Base-by-base conservation (phyloP, 2,329 filamentous ascomycete species). In the Cryoendolithus antarcticus region DNA sequence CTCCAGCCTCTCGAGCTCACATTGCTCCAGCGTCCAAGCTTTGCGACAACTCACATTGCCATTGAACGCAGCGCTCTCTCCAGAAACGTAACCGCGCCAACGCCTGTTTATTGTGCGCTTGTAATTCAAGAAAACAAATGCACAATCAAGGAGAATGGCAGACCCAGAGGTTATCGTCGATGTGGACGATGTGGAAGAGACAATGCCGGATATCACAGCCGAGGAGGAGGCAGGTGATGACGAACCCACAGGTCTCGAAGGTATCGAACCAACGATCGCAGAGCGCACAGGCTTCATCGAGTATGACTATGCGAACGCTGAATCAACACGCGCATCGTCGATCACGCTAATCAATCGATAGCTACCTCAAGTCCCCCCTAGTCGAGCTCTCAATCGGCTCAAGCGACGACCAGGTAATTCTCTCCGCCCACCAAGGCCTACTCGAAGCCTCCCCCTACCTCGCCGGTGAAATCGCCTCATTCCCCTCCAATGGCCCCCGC, bases 371-470 rank as follows among this genome's bases (percentile, higher is more conserved):
- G 50, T 69, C 64, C 13, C 63, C 67, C 0, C 66, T 70, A 29
- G 53, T 70, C 34, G 60, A 69, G 44, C 52, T 71, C 2, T 35
- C 62, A 4, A 60, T 66, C 29, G 66, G 65, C 43, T 61, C 63
- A 35, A 77, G 70, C 40, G 74, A 76, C 4, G 59, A 63, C 2
- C 69, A 74, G 51, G 77, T 75, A 7, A 67, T 77, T 27, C 71
- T 95, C 42, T 79, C 76, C 15, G 85, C 85, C 5, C 88, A 95
- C 60, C 81, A 93, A 62, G 78, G 69, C 3, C 71, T 95, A 19
- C 69, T 96, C 29, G 55, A 65, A 8, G 72, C 79, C 57, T 89
- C 84, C 32, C 83, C 86, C 0, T 86, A 72, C 60, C 85, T 95
- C 55, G 67, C 69, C 8, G 71, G 77, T 13, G 67, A 72, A 5